These are phyloP conservation scores for Diaporthe destruens DNA, from an alignment of 2,329 filamentous ascomycete species.

Conservation along the genomic window DNA sequence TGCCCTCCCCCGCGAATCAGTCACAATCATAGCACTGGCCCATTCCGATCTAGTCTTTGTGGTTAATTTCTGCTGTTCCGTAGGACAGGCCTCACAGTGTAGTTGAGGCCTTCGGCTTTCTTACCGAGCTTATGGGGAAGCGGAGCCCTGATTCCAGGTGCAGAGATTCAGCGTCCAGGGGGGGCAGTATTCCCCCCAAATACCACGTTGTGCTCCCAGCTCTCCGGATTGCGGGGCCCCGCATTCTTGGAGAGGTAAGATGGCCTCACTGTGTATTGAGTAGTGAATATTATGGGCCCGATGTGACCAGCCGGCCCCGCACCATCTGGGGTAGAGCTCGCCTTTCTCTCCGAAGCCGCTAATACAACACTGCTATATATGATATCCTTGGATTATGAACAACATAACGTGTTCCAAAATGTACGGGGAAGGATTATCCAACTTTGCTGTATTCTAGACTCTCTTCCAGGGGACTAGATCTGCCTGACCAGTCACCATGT, in stretches of 20 bases:
- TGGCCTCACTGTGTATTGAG: neutral
- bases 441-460: neutral
- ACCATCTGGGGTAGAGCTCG: constrained; percentile 3
- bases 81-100: neutral
- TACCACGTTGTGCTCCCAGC: neutral
- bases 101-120: neutral
- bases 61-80: neutral
- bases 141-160: neutral
- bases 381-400: neutral
- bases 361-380: neutral
- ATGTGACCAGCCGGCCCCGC: neutral
- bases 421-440: neutral
- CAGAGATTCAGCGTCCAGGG: neutral
- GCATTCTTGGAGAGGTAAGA: neutral
- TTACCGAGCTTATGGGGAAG: constrained; percentile 4
- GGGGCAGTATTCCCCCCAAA: neutral
- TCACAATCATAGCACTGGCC: neutral
- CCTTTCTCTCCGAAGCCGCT: neutral
- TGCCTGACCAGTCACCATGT: neutral
- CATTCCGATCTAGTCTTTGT: neutral
- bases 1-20: neutral
- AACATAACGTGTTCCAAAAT: neutral
- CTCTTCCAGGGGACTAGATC: no score
- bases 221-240: constrained; percentile 11
- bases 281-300: neutral